A percentile compares a stretch with the other conserved stretches of the same genome.
phyloP scores from a whole-genome alignment of 2,329 filamentous ascomycete genomes.

The Colletotrichum liaoningense region DNA sequence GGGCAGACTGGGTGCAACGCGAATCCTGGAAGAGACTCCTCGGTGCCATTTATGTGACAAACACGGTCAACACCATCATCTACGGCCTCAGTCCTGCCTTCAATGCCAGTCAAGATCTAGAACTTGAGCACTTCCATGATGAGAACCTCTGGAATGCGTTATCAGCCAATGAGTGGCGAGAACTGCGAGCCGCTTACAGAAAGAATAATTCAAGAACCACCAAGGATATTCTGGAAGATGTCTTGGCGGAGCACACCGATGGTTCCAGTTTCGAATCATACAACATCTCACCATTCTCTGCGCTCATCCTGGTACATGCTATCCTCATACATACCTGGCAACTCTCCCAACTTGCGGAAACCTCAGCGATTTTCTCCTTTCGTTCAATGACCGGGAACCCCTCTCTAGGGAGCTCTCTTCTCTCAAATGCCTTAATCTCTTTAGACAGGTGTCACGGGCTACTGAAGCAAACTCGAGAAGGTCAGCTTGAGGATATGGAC shows the following conservation, averaged over 20 bases:
- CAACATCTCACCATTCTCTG: background rate
- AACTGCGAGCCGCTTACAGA: background rate
- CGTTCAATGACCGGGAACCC: background rate
- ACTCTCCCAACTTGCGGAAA: background rate
- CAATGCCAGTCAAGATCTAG: background rate
- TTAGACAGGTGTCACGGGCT: background rate
- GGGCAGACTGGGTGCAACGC: background rate
- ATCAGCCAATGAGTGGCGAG: constrained; percentile 2
- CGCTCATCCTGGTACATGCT: background rate
- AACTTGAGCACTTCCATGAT: background rate
- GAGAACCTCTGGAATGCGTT: constrained; percentile 6
- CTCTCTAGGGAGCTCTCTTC: background rate
- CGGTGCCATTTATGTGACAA: background rate
- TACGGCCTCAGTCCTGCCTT: constrained; percentile 1
- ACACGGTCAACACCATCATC: background rate
- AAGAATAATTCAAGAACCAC: background rate
- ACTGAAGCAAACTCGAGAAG: background rate
- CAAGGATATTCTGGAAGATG: background rate
- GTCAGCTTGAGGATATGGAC: background rate
- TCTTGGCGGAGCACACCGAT: background rate
- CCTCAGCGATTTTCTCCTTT: background rate
- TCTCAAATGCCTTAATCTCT: background rate
- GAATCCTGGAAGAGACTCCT: constrained; percentile 6
- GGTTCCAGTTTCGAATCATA: background rate
- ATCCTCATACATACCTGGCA: background rate